phyloP scores from a whole-genome alignment of 257 asterid species.

The Solanum medicagineum region DNA sequence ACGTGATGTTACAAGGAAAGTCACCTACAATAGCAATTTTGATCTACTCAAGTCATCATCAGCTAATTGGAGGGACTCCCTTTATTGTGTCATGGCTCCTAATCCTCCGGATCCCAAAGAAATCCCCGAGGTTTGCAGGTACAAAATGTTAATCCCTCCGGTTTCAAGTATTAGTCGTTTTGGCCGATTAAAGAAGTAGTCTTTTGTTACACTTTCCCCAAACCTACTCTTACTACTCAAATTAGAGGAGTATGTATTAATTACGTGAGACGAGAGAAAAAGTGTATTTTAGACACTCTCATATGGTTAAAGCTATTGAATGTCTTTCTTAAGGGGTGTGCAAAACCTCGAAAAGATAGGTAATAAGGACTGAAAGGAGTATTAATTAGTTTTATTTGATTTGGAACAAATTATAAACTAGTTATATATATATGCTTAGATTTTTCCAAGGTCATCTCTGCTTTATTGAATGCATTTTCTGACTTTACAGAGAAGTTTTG shows the following conservation, averaged over 20 bases:
- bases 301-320: too few species aligned
- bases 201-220: too few species aligned
- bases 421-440: not conserved
- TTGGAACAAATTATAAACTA: not conserved
- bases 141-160: not conserved
- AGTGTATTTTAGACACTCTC: too few species aligned
- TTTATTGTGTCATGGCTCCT: constrained; percentile 29
- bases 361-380: not conserved
- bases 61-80: constrained; percentile 38
- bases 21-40: constrained; percentile 21
- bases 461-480: not conserved
- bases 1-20: constrained; percentile 5
- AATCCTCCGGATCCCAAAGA: constrained; percentile 12
- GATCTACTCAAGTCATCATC: constrained; percentile 13
- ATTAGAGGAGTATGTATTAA: too few species aligned
- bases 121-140: constrained; percentile 37
- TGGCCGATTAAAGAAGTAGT: too few species aligned
- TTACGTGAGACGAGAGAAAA: too few species aligned
- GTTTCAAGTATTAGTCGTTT: not conserved
- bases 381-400: not conserved
- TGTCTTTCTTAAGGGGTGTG: not conserved
- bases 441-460: not conserved
- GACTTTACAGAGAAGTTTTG: constrained; percentile 8
- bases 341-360: not conserved
- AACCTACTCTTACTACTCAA: too few species aligned